Percentiles rank a stretch among this genome's conserved stretches.
Evolutionary conservation across 2,329 filamentous ascomycete species (phyloP).

Genomic region (Trichoderma endophyticum): DNA sequence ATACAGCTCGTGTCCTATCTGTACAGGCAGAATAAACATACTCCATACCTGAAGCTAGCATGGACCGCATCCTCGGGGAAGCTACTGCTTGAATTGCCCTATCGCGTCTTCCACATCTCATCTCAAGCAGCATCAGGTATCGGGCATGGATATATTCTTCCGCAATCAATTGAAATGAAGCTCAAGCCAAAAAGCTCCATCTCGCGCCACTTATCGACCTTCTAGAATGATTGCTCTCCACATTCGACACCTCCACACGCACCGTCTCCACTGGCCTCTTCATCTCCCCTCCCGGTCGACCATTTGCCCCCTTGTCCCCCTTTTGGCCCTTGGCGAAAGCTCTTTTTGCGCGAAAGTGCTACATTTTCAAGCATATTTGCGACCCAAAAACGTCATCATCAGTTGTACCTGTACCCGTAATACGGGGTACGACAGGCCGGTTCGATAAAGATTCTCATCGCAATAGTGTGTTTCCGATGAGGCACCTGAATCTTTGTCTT

Average conservation of each 20-base stretch:
- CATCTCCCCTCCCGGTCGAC: constrained; percentile 12
- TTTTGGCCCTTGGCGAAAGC: not conserved
- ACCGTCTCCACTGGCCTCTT: constrained; percentile 7
- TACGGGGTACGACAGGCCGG: not conserved
- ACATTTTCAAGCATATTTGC: not conserved
- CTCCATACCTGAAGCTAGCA: not conserved
- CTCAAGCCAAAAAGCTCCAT: constrained; percentile 2
- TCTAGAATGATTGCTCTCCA: constrained; percentile 23
- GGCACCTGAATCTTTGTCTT: not conserved
- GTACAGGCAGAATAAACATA: not conserved
- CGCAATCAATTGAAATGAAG: constrained; percentile 5
- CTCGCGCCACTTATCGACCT: constrained; percentile 13
- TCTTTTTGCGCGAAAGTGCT: not conserved
- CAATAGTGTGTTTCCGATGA: not conserved
- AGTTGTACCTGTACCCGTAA: not conserved
- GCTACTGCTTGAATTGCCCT: not conserved
- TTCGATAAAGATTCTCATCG: not conserved
- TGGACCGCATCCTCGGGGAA: not conserved
- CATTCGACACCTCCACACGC: constrained; percentile 11
- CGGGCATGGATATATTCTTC: not conserved
- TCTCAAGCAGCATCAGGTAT: not conserved
- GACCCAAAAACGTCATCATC: constrained; percentile 1
- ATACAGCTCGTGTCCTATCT: not conserved
- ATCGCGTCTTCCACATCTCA: not conserved
- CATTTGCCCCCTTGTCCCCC: not conserved